phyloP scores from a whole-genome alignment of 345 rosid species.

The Sisymbrium altissimum region DNA sequence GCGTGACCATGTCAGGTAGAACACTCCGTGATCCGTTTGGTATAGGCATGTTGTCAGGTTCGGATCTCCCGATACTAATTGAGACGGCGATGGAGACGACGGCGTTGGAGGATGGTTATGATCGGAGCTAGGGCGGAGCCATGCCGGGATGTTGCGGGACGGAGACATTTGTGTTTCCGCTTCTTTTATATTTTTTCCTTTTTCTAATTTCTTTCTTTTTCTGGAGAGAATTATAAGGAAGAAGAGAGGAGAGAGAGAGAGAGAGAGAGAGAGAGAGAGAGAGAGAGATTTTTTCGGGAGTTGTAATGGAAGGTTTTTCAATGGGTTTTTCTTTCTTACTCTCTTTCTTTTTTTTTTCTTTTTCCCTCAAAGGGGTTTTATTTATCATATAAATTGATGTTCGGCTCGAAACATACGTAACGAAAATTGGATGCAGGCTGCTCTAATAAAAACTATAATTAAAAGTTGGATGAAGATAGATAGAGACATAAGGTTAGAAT shows the following conservation, averaged over 20 bases:
- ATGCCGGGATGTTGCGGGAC: conserved; percentile 16
- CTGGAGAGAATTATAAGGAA: background rate
- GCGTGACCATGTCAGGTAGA: conserved; percentile 84
- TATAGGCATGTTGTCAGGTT: conserved; percentile 69
- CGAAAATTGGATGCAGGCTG: background rate
- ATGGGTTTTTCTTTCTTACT: conserved; percentile 7
- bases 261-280: background rate
- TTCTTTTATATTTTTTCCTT: background rate
- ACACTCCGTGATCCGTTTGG: conserved; percentile 72
- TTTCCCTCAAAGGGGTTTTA: background rate
- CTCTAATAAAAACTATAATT: too few relatives aligned
- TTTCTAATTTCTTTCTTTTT: background rate
- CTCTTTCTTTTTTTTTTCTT: background rate
- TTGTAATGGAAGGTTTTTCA: conserved; percentile 18
- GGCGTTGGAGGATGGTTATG: conserved; percentile 12
- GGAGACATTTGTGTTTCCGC: conserved; percentile 44
- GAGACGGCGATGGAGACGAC: conserved; percentile 39
- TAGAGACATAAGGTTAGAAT: background rate
- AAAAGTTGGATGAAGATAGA: background rate
- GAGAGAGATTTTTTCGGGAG: conserved; percentile 20
- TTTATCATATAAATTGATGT: conserved; percentile 5
- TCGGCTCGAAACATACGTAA: conserved; percentile 29
- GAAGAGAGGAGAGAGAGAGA: background rate
- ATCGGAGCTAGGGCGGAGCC: conserved; percentile 33
- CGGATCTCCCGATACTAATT: conserved; percentile 48